phyloP scores from a whole-genome alignment of 2,329 filamentous ascomycete species.

The Ophiostoma populinum region DNA sequence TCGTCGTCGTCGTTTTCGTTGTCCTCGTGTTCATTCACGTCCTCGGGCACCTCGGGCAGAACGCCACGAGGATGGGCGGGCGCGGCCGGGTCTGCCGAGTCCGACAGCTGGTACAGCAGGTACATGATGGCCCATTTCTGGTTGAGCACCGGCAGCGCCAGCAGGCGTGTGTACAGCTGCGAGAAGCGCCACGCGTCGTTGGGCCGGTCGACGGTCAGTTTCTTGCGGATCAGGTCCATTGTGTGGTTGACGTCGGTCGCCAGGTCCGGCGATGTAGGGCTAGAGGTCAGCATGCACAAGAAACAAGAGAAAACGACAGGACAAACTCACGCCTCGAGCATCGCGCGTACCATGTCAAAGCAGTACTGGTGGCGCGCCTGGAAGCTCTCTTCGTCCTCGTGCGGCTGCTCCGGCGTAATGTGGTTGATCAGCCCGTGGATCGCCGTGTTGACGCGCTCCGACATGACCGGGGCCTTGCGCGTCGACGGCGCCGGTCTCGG shows the following conservation, averaged over 20 bases:
- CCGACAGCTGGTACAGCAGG: constrained; percentile 68
- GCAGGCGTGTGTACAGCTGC: constrained; percentile 74
- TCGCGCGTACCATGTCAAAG: constrained; percentile 32
- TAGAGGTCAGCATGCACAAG: not conserved
- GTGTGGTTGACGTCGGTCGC: constrained; percentile 75
- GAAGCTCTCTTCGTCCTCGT: constrained; percentile 48
- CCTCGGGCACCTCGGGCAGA: constrained; percentile 19
- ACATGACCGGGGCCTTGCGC: constrained; percentile 33
- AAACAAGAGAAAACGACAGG: not conserved
- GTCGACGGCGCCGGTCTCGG: not conserved
- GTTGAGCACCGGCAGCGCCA: constrained; percentile 80
- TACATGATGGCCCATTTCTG: constrained; percentile 97
- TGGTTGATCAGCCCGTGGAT: constrained; percentile 64
- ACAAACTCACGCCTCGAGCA: constrained; percentile 31
- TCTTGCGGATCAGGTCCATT: constrained; percentile 79
- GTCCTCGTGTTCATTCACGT: constrained; percentile 13
- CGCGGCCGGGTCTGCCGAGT: constrained; percentile 42
- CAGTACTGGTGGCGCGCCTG: constrained; percentile 52
- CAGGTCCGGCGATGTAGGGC: constrained; percentile 28
- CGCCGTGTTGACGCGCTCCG: constrained; percentile 58
- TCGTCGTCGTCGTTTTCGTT: constrained; percentile 26
- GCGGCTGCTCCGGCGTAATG: constrained; percentile 47
- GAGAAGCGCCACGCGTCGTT: constrained; percentile 71
- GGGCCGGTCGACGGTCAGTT: constrained; percentile 61
- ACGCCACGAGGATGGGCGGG: constrained; percentile 33